Conservation (phyloP, 257 asterid species). For the Solanum habrochaites region DNA sequence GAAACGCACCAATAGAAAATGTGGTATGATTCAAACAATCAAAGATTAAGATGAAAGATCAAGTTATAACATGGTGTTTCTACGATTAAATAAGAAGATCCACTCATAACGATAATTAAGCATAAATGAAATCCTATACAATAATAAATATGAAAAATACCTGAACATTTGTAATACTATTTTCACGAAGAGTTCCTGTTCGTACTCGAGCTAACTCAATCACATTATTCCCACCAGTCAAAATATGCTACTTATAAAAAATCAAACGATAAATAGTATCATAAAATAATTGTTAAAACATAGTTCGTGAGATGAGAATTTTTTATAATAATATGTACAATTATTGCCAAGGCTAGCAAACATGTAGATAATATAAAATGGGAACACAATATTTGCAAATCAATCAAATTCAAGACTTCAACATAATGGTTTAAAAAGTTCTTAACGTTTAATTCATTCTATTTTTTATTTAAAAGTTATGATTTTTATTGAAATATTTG, state of each 20-base stretch:
- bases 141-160: constrained; percentile 11
- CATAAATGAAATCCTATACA: background rate
- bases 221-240: constrained; percentile 31
- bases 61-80: background rate
- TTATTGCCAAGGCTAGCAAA: background rate
- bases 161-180: constrained; percentile 44
- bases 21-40: background rate
- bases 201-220: constrained; percentile 38
- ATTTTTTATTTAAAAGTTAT: background rate
- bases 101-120: background rate
- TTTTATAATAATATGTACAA: background rate
- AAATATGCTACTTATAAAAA: constrained; percentile 47
- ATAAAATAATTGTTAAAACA: background rate
- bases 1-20: background rate
- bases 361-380: background rate
- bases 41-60: background rate
- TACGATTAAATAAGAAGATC: background rate
- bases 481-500: background rate
- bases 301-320: background rate
- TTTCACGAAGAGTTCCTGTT: constrained; percentile 41
- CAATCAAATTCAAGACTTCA: background rate
- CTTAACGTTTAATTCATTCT: background rate
- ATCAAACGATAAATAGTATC: background rate
- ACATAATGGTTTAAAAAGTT: background rate
- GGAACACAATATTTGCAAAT: background rate